Base-by-base conservation (phyloP, 352 stramenopile genomes). In the Globisporangium recalcitrans region DNA sequence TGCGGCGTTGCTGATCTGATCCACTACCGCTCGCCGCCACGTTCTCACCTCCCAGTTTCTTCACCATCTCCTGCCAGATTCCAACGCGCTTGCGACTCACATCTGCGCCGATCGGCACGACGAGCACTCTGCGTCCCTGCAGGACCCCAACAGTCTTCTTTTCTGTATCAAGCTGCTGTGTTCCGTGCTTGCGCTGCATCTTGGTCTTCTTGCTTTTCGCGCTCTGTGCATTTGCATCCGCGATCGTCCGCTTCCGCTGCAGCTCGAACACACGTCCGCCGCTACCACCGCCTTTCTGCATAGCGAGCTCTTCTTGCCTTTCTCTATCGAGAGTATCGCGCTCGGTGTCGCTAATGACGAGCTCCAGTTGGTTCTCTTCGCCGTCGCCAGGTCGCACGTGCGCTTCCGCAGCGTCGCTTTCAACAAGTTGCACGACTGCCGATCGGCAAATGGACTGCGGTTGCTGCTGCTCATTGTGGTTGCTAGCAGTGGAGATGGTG, bases 1-100 rank as follows among this genome's bases (percentile, higher is more conserved):
- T 24, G 29, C 31, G 46, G 21, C 31, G 11, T 16, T 58, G 42
- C 13, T 38, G 40, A 19, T 38, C n/a, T 11, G 29, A 65, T 8
- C 21, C 21, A 24, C 24, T 27, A 27, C 36, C 31, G 42, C 2
- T 8, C 3, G 49, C 16, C 16, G 60, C 9, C 6, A 52, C 72
- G 31, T 58, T n/a, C 4, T 26, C 71, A 14, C 79, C 79, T 29
- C 80, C 80, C 4, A 90, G 46, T 40, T 82, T 83, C 11, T 64
- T 24, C 8, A 91, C 67, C 60, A 90, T 75, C 29, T 82, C 68
- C 27, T 74, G 64, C 69, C 83, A 88, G 52, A 93, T 84, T 31
- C 80, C 72, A 26, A 90, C 59, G 32, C 82, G 75, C 47, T 80
- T 87, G 6, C 75, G 73, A 67, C 80, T 84, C 67, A 93, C 82